These are phyloP conservation scores for Trichocladium antarcticum DNA, from an alignment of 495 filamentous ascomycete species.

Conservation along the genomic window DNA sequence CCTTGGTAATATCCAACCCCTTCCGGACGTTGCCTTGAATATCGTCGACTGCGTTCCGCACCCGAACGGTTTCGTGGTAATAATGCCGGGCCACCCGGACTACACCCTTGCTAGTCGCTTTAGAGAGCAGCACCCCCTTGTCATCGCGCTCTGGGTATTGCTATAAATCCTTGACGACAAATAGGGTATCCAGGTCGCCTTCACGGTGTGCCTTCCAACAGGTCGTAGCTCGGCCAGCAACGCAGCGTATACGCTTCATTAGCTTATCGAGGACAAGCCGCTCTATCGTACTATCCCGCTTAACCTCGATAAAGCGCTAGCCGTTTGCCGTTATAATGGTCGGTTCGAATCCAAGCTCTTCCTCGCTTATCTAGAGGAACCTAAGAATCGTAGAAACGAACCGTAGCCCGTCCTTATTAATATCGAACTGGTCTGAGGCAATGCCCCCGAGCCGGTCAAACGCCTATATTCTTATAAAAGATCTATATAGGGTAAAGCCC, in stretches of 20 bases:
- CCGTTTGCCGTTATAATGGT: slow-evolving; percentile 28
- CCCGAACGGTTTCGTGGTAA: slow-evolving; percentile 33
- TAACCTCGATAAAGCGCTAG: slow-evolving; percentile 22
- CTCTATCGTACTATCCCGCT: slow-evolving; percentile 31
- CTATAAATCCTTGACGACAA: slow-evolving; percentile 43
- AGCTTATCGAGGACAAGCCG: slow-evolving; percentile 35
- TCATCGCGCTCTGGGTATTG: slow-evolving; percentile 37
- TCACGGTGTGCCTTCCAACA: slow-evolving; percentile 38
- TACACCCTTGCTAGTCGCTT: not conserved
- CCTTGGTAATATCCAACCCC: slow-evolving; percentile 28
- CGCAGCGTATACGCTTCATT: slow-evolving; percentile 27
- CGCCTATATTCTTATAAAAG: slow-evolving; percentile 28
- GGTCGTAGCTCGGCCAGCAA: slow-evolving; percentile 37
- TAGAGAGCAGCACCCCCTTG: slow-evolving; percentile 27
- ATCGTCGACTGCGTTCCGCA: slow-evolving; percentile 25
- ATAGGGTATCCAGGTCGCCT: slow-evolving; percentile 23
- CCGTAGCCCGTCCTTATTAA: slow-evolving; percentile 37
- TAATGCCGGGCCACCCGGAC: not conserved
- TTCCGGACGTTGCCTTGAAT: slow-evolving; percentile 23
- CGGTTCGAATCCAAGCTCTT: slow-evolving; percentile 40
- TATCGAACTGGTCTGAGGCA: slow-evolving; percentile 36
- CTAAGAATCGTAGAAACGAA: slow-evolving; percentile 39
- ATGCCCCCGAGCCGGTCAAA: slow-evolving; percentile 41
- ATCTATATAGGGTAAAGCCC: slow-evolving; percentile 34
- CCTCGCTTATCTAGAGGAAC: slow-evolving; percentile 38